phyloP scores from a whole-genome alignment of 352 stramenopile genomes.

The Phytophthora brassicae region DNA sequence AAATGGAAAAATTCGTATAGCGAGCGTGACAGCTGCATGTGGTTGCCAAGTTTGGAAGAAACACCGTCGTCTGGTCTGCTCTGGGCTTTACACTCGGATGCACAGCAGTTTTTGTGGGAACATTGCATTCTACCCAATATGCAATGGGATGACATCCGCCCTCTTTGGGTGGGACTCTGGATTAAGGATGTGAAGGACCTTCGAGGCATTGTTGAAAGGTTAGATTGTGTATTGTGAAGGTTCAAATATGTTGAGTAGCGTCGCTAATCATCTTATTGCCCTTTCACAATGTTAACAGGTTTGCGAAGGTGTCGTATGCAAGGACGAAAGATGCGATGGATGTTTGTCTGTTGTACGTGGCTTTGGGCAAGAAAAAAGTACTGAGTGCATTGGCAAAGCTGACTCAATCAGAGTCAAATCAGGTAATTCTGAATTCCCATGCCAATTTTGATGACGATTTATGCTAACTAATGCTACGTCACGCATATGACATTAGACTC shows the following conservation, averaged over 20 bases:
- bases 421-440: constrained; percentile 35
- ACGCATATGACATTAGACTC: constrained; percentile 43
- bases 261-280: neutral
- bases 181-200: constrained; percentile 78
- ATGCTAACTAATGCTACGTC: neutral
- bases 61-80: constrained; percentile 69
- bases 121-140: constrained; percentile 60
- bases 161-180: constrained; percentile 80
- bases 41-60: constrained; percentile 41
- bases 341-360: constrained; percentile 75
- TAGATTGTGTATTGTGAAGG: neutral
- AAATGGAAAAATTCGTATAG: constrained; percentile 29
- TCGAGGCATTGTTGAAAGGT: constrained; percentile 67
- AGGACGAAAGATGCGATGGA: constrained; percentile 73
- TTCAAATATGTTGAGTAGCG: neutral
- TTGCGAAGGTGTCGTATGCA: constrained; percentile 71
- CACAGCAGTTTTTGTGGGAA: constrained; percentile 76
- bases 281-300: constrained; percentile 26
- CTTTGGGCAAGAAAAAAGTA: constrained; percentile 81
- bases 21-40: constrained; percentile 15
- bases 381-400: constrained; percentile 73
- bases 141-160: constrained; percentile 62
- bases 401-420: constrained; percentile 67
- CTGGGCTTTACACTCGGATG: constrained; percentile 84
- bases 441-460: neutral